Percentiles rank a stretch among this genome's conserved stretches.
Conservation (phyloP, 2,329 filamentous ascomycete genomes). For the Chrysoporthe puriensis region DNA sequence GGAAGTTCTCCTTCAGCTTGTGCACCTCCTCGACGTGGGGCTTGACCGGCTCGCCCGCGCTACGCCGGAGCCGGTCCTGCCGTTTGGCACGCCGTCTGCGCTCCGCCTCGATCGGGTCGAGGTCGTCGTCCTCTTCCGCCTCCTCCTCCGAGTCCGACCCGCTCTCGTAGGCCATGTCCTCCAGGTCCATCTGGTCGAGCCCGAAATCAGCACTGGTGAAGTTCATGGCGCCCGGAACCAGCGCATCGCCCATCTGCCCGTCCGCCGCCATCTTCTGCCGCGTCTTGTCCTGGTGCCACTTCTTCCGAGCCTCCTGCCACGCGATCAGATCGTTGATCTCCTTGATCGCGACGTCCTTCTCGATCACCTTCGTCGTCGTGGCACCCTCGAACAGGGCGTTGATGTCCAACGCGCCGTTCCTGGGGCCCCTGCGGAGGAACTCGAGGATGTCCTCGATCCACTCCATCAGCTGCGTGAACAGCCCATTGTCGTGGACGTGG, state of each 20-base stretch:
- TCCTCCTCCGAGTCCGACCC: slow-evolving; percentile 60
- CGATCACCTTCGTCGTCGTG: slow-evolving; percentile 66
- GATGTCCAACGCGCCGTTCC: slow-evolving; percentile 86
- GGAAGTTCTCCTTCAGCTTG: slow-evolving; percentile 78
- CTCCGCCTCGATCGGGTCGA: slow-evolving; percentile 88
- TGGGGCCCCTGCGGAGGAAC: slow-evolving; percentile 85
- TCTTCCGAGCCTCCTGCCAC: slow-evolving; percentile 95
- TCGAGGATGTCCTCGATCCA: slow-evolving; percentile 97
- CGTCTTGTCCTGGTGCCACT: slow-evolving; percentile 98
- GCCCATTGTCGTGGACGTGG: slow-evolving; percentile 92
- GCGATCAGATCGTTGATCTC: slow-evolving; percentile 87
- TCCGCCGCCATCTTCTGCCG: slow-evolving; percentile 98
- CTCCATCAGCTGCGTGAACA: slow-evolving; percentile 94
- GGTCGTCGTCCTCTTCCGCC: slow-evolving; percentile 74
- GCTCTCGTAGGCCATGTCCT: slow-evolving; percentile 83
- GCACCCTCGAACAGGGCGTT: slow-evolving; percentile 89
- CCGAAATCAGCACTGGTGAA: slow-evolving; percentile 90
- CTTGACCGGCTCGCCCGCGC: slow-evolving; percentile 83
- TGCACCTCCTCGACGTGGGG: slow-evolving; percentile 77
- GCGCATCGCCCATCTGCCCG: slow-evolving; percentile 52
- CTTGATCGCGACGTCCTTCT: slow-evolving; percentile 71
- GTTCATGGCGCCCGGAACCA: slow-evolving; percentile 56
- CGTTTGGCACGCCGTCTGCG: slow-evolving; percentile 74
- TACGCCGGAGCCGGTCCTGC: slow-evolving; percentile 78
- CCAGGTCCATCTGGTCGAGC: slow-evolving; percentile 80